These are phyloP conservation scores for Erigeron philadelphicus DNA, from an alignment of 140 eudicot genomes.

Conservation along the genomic window DNA sequence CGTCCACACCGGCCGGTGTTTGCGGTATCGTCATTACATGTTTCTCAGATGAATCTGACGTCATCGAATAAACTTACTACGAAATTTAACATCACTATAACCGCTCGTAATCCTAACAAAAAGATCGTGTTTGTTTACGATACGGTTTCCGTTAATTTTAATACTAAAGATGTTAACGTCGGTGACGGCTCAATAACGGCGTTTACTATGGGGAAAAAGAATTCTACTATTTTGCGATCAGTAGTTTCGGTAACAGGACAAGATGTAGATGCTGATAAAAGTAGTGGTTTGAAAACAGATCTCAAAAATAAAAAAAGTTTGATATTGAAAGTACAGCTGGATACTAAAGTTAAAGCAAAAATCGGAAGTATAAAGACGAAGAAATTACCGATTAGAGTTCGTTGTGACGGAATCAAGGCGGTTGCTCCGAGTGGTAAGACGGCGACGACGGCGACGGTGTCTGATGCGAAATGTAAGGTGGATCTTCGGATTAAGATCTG, in stretches of 20 bases:
- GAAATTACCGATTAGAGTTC: slow-evolving; percentile 53
- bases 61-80: slow-evolving; percentile 8
- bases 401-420: slow-evolving; percentile 53
- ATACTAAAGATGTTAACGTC: slow-evolving; percentile 19
- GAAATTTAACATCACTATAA: background rate
- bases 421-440: slow-evolving; percentile 49
- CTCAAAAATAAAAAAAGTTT: slow-evolving; percentile 46
- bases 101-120: slow-evolving; percentile 12
- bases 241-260: slow-evolving; percentile 22
- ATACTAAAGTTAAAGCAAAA: slow-evolving; percentile 60
- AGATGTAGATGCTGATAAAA: slow-evolving; percentile 28
- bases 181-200: slow-evolving; percentile 52
- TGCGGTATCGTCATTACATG: background rate
- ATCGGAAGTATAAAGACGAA: slow-evolving; percentile 56
- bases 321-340: slow-evolving; percentile 42
- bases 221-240: slow-evolving; percentile 47
- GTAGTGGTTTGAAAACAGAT: slow-evolving; percentile 33
- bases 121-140: background rate
- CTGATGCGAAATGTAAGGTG: slow-evolving; percentile 61
- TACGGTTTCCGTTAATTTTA: background rate
- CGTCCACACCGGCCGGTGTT: slow-evolving; percentile 17
- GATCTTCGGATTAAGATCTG: slow-evolving; percentile 75
- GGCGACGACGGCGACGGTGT: slow-evolving; percentile 41
- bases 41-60: background rate
- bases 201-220: slow-evolving; percentile 48